A percentile compares a stretch with the other conserved stretches of the same genome.
Evolutionary conservation across 306 rosid genomes (phyloP).

Genomic region (Crataegus laevigata): DNA sequence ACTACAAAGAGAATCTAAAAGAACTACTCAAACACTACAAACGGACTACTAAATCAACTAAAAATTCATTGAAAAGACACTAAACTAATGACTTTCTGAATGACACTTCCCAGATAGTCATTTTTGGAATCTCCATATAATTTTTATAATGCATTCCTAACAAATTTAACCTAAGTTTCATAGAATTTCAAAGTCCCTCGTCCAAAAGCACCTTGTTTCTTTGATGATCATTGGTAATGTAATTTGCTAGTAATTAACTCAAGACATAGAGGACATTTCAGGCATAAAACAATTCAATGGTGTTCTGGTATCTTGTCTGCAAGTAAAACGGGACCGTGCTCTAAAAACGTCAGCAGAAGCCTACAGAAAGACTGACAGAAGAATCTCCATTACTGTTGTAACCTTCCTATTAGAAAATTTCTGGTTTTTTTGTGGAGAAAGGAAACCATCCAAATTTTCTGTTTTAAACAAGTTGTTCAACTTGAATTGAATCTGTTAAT

Average conservation of each 20-base stretch:
- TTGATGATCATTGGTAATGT: neutral
- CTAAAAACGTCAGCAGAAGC: conserved; percentile 50
- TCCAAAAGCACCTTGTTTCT: neutral
- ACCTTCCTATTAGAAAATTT: conserved; percentile 31
- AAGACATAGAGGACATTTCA: conserved; percentile 13
- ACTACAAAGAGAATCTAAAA: neutral
- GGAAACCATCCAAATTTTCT: conserved; percentile 40
- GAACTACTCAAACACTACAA: too few species aligned
- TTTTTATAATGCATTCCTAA: neutral
- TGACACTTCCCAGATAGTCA: neutral
- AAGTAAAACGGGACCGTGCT: conserved; percentile 50
- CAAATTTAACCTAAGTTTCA: too few species aligned
- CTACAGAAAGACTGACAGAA: conserved; percentile 34
- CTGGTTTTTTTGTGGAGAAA: conserved; percentile 16
- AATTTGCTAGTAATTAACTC: conserved; percentile 7
- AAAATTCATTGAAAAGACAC: too few species aligned
- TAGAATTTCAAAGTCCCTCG: neutral
- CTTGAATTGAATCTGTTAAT: conserved; percentile 40
- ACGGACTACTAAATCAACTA: neutral
- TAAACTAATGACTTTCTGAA: neutral
- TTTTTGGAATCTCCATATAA: too few species aligned
- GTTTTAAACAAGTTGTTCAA: conserved; percentile 45
- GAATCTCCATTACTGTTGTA: conserved; percentile 48
- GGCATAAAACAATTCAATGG: conserved; percentile 35
- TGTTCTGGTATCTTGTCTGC: conserved; percentile 31